Percentiles rank a stretch among this genome's conserved stretches.
phyloP scores from a whole-genome alignment of 2,329 filamentous ascomycete genomes.

The Gaeumannomyces tritici region DNA sequence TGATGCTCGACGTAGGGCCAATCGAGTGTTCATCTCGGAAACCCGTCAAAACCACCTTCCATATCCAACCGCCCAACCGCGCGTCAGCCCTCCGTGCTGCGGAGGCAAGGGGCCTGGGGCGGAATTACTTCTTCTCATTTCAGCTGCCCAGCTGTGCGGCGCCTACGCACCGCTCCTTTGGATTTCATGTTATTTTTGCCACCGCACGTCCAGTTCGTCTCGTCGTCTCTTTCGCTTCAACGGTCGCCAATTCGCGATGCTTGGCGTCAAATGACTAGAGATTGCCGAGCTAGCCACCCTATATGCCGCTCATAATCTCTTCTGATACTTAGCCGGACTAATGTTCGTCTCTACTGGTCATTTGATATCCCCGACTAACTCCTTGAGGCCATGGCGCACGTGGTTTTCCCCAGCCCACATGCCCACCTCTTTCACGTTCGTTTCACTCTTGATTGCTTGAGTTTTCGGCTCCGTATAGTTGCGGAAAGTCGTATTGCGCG shows the following conservation, averaged over 20 bases:
- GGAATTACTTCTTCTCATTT: no score
- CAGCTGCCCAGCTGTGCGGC: neutral
- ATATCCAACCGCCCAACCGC: neutral
- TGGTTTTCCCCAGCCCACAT: neutral
- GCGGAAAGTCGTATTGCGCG: no score
- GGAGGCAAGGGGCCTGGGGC: no score
- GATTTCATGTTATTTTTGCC: neutral
- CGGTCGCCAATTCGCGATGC: neutral
- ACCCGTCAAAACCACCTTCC: no score
- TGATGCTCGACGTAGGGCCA: neutral
- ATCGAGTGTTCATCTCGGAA: no score
- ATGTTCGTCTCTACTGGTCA: no score
- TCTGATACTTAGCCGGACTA: no score
- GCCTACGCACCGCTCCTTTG: neutral
- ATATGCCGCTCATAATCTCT: neutral
- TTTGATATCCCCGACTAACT: no score
- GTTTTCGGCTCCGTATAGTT: neutral
- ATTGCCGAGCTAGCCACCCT: neutral
- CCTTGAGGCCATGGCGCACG: no score
- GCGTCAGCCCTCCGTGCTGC: no score
- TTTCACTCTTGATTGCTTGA: neutral
- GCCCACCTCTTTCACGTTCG: neutral
- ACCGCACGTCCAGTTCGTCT: neutral
- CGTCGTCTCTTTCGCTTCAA: neutral
- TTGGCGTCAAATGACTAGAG: neutral